A percentile compares a stretch with the other conserved stretches of the same genome.
Conservation (phyloP, 805 yeast species). For the Metschnikowia lachancei region DNA sequence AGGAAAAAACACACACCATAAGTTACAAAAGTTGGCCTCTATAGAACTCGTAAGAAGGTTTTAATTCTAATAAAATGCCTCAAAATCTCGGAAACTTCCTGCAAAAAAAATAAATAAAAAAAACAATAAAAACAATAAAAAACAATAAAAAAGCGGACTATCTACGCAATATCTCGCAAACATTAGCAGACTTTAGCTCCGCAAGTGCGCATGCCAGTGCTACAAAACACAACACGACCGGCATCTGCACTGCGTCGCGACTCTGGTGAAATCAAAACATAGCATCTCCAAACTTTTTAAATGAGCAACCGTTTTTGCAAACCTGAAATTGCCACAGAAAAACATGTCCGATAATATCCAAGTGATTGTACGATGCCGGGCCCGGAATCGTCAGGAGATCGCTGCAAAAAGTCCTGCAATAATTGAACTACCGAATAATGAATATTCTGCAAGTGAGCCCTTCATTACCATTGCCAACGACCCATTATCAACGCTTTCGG, state of each 20-base stretch:
- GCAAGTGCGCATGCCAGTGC: too few species aligned
- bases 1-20: too few species aligned
- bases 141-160: too few species aligned
- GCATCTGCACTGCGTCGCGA: constrained; percentile 9
- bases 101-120: too few species aligned
- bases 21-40: too few species aligned
- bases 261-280: constrained; percentile 10
- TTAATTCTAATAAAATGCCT: too few species aligned
- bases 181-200: too few species aligned
- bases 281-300: neutral
- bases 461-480: constrained; percentile 21
- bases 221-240: neutral
- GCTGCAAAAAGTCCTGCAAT: constrained; percentile 45
- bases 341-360: constrained; percentile 38
- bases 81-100: too few species aligned
- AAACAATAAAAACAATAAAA: too few species aligned
- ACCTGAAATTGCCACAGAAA: neutral
- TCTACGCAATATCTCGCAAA: too few species aligned
- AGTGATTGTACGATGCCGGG: constrained; percentile 56
- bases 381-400: constrained; percentile 45
- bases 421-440: constrained; percentile 44
- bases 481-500: constrained; percentile 22
- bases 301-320: neutral
- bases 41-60: too few species aligned
- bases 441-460: constrained; percentile 20